Base-by-base conservation (phyloP, 2,329 filamentous ascomycete species). In the Pseudogymnoascus sp. region DNA sequence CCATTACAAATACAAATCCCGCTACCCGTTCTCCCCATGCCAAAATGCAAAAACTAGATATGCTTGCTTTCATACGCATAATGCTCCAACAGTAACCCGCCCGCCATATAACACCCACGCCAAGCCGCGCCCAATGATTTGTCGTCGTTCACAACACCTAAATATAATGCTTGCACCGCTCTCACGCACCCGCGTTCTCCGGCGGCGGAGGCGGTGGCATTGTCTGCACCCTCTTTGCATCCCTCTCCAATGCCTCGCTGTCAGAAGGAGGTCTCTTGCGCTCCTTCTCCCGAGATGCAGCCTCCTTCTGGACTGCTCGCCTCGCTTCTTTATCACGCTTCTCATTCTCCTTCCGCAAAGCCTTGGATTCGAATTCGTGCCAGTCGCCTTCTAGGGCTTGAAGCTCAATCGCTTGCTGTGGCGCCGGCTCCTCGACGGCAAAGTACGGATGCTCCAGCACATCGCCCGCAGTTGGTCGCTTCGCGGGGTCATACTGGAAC, bases 351-450 rank as follows among this genome's bases (percentile, higher is more conserved):
- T 94, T 94, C 33, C 94, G 82, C 25, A 96, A 80, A 14, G 91
- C 92, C 76, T 99, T 99, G 61, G 91, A 96, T 76, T 99, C 94
- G 69, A 97, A 96, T 72, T 99, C 94, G 71, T 99, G 94, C 94
- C 94, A 99, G 69, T 99, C 94, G 20, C 94, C 94, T 68, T 94
- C 85, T 30, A 99, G 81, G 57, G 86, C 79, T 63, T 87, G 85
- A 58, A 99, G 82, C 85, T 96, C 92, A 65, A 87, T 78, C 39
- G 91, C 90, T 70, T 95, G 90, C 69, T 82, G 83, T 20, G 92
- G 80, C 61, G 78, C 74, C 15, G 94, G 93, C 67, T 90, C 86
- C 74, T 99, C 94, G 37, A 80, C 80, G 4, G 83, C 86, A 71
- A 99, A 99, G 76, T 99, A 99, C 1, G 87, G 80, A 73, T 99